These are phyloP conservation scores for Mycosphaerella sp. DNA, from an alignment of 2,329 filamentous ascomycete genomes.

Conservation along the genomic window DNA sequence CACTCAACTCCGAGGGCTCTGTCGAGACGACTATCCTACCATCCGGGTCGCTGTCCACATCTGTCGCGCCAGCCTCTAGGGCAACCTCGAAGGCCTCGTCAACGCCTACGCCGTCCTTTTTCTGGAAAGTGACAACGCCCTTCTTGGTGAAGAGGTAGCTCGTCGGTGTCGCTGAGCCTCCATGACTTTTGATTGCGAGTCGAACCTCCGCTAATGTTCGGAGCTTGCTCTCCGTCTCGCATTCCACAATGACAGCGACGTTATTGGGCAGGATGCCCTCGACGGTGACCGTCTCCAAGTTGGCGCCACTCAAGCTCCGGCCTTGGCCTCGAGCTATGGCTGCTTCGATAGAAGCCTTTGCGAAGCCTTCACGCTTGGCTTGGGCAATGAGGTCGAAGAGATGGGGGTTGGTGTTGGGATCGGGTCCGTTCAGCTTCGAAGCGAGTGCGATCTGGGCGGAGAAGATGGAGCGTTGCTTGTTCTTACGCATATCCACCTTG, in stretches of 20 bases:
- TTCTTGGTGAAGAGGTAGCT: constrained; percentile 79
- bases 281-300: constrained; percentile 69
- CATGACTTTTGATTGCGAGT: constrained; percentile 61
- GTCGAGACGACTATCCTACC: constrained; percentile 66
- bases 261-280: constrained; percentile 74
- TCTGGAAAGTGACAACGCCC: constrained; percentile 65
- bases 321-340: constrained; percentile 88
- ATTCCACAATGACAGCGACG: constrained; percentile 72
- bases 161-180: constrained; percentile 65
- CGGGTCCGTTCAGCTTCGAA: constrained; percentile 71
- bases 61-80: constrained; percentile 75
- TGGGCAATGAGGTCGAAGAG: constrained; percentile 64
- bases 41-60: constrained; percentile 62
- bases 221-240: constrained; percentile 74
- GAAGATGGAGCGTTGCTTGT: constrained; percentile 60
- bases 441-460: constrained; percentile 67
- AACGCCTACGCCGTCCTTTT: constrained; percentile 49
- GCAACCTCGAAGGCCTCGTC: constrained; percentile 73
- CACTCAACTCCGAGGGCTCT: constrained; percentile 57
- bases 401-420: constrained; percentile 67
- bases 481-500: constrained; percentile 74
- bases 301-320: constrained; percentile 63
- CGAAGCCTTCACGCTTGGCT: constrained; percentile 80
- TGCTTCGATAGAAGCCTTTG: constrained; percentile 75
- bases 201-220: constrained; percentile 69